Evolutionary conservation across 2,329 filamentous ascomycete genomes (phyloP).

Genomic region (Beauveria medogensis): DNA sequence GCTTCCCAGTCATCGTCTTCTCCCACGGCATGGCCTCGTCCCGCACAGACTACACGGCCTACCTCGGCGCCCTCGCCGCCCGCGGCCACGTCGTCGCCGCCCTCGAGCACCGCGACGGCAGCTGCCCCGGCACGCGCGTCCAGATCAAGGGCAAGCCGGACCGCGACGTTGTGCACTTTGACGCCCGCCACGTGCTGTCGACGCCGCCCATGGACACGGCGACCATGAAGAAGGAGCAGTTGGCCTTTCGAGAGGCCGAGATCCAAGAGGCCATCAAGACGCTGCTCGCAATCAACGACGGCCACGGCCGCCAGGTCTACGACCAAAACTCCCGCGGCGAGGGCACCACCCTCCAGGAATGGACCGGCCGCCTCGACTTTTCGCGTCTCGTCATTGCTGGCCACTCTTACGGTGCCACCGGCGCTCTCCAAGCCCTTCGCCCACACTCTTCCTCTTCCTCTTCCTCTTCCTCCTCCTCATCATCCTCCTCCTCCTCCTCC

Average conservation of each 20-base stretch:
- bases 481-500: slow-evolving; percentile 22
- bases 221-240: slow-evolving; percentile 36
- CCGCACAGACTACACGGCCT: slow-evolving; percentile 44
- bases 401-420: slow-evolving; percentile 59
- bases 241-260: slow-evolving; percentile 42
- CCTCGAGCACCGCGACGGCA: slow-evolving; percentile 45
- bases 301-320: slow-evolving; percentile 27
- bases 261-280: slow-evolving; percentile 37
- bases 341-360: slow-evolving; percentile 38
- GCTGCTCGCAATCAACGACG: slow-evolving; percentile 32
- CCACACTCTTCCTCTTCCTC: slow-evolving; percentile 21
- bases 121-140: slow-evolving; percentile 37
- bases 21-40: slow-evolving; percentile 44
- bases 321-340: slow-evolving; percentile 38
- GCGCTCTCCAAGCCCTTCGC: slow-evolving; percentile 52
- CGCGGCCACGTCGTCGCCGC: slow-evolving; percentile 41
- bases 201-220: slow-evolving; percentile 26
- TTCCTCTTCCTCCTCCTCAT: slow-evolving; percentile 13
- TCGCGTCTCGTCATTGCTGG: slow-evolving; percentile 49
- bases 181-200: slow-evolving; percentile 25
- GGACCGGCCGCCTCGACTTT: slow-evolving; percentile 45
- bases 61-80: slow-evolving; percentile 41
- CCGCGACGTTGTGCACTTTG: slow-evolving; percentile 27
- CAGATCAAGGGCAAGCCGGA: slow-evolving; percentile 22
- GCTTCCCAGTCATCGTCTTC: slow-evolving; percentile 41